A percentile compares a stretch with the other conserved stretches of the same genome.
phyloP scores from a whole-genome alignment of 345 rosid species.

The Rhizophora mangle region DNA sequence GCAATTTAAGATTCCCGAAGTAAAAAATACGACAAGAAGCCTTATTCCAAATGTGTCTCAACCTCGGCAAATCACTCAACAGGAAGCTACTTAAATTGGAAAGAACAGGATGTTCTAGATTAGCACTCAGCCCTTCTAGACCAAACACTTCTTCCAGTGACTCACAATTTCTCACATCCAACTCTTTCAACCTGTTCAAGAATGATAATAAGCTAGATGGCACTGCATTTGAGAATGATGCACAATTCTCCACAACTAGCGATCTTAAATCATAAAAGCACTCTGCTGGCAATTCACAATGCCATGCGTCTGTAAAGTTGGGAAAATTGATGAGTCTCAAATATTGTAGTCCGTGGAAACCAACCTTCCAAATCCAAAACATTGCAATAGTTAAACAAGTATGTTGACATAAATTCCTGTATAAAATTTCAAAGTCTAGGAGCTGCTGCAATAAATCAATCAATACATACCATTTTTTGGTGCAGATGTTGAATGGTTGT shows the following conservation, averaged over 20 bases:
- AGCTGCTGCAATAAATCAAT: too few species aligned
- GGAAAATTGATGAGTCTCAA: constrained; percentile 6
- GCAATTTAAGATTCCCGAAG: not conserved
- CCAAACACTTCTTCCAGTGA: constrained; percentile 11
- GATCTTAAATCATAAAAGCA: not conserved
- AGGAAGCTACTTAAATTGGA: not conserved
- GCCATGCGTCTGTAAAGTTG: constrained; percentile 7
- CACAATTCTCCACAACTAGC: constrained; percentile 4
- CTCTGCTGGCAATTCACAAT: not conserved
- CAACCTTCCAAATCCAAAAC: constrained; percentile 2
- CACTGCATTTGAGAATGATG: not conserved
- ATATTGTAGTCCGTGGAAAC: not conserved
- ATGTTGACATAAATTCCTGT: too few species aligned
- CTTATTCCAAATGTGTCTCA: not conserved
- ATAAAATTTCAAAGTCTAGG: too few species aligned
- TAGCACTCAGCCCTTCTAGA: constrained; percentile 2
- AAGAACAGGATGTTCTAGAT: not conserved
- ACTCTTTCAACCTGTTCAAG: not conserved
- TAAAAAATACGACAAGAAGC: not conserved
- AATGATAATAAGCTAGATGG: not conserved
- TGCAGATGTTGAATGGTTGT: constrained; percentile 3
- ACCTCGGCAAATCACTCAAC: constrained; percentile 8
- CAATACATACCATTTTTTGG: not conserved
- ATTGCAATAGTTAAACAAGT: too few species aligned
- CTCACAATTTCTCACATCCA: constrained; percentile 3